A percentile compares a stretch with the other conserved stretches of the same genome.
Conservation (phyloP, 306 rosid genomes). For the Rosa multiflora region DNA sequence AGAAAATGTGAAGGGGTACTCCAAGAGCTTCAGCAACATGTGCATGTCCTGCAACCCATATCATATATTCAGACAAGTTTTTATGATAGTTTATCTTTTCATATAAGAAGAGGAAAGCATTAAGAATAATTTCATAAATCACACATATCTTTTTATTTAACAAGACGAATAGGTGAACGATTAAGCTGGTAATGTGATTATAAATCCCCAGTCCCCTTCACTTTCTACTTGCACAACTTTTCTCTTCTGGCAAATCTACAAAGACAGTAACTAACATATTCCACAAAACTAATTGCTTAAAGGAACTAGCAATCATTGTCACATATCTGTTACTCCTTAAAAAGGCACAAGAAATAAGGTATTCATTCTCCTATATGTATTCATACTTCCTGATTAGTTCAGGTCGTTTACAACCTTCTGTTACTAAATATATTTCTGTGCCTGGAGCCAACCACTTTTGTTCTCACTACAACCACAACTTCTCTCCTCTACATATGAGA, state of each 20-base stretch:
- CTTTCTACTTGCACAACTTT: not conserved
- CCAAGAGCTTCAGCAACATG: conserved; percentile 97
- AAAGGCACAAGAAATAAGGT: not conserved
- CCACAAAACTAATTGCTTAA: not conserved
- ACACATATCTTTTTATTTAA: not conserved
- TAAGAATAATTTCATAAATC: not conserved
- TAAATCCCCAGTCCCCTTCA: not conserved
- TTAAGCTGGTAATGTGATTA: not conserved
- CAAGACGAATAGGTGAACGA: not conserved
- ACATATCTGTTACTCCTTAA: not conserved
- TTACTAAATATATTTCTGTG: not conserved
- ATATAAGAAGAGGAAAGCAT: not conserved
- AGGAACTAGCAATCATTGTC: not conserved
- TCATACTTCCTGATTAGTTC: not conserved
- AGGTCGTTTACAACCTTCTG: not conserved
- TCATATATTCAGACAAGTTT: conserved; percentile 19
- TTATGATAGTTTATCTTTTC: not conserved
- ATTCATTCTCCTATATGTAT: not conserved
- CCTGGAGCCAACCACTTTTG: not conserved
- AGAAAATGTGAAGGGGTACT: conserved; percentile 96
- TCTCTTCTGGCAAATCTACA: not conserved
- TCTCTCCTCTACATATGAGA: not conserved
- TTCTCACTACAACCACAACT: not conserved
- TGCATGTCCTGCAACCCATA: conserved; percentile 70
- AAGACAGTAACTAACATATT: not conserved